phyloP scores from a whole-genome alignment of 495 filamentous ascomycete species.

The Penicillium pulvis region DNA sequence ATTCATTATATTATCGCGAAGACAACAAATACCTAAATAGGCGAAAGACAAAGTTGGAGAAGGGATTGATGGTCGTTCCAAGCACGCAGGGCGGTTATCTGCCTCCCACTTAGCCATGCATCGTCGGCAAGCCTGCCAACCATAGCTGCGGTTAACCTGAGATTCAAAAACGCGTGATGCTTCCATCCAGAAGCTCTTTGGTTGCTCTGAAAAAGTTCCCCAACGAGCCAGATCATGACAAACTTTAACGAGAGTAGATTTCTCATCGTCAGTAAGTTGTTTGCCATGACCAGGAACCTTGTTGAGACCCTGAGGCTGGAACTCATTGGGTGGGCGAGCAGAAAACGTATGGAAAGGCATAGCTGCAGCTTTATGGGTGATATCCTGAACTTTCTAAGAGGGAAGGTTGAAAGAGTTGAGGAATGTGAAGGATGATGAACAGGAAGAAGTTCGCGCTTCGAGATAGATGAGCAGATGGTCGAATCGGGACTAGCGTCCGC shows the following conservation, averaged over 20 bases:
- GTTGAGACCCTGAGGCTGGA: too few species aligned
- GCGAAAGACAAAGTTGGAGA: background rate
- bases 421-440: too few species aligned
- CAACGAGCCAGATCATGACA: background rate
- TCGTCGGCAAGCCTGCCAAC: conserved; percentile 20
- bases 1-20: too few species aligned
- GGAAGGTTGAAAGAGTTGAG: too few species aligned
- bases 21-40: too few species aligned
- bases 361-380: too few species aligned
- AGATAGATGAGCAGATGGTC: too few species aligned
- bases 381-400: too few species aligned
- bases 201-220: background rate
- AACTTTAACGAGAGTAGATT: background rate
- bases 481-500: too few species aligned
- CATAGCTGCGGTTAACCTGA: conserved; percentile 8
- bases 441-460: too few species aligned
- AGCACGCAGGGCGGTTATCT: background rate
- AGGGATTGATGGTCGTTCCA: background rate
- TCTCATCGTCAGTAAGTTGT: background rate
- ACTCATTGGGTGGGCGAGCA: too few species aligned
- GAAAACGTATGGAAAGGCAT: too few species aligned
- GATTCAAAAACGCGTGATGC: background rate
- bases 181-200: conserved; percentile 10
- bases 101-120: conserved; percentile 9
- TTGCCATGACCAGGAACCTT: background rate